Conservation (phyloP, 306 rosid species). For the Canavalia gladiata region DNA sequence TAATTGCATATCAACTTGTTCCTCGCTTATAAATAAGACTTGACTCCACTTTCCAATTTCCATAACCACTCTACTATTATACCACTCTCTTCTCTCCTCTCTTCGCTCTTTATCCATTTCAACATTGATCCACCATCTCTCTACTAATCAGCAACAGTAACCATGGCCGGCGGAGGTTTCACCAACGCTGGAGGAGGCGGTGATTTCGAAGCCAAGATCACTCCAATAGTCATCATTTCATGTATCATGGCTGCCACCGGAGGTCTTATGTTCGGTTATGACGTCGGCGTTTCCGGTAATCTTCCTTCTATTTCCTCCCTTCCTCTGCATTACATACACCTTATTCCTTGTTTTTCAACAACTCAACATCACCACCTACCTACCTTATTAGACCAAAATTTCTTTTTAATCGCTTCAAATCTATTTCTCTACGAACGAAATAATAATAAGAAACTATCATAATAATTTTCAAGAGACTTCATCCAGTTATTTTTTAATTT, state of each 20-base stretch:
- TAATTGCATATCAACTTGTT: not conserved
- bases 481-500: too few species aligned
- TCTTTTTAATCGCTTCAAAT: too few species aligned
- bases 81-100: not conserved
- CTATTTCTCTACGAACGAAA: too few species aligned
- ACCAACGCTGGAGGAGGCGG: slow-evolving; percentile 31
- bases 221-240: slow-evolving; percentile 75
- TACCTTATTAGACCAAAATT: not conserved
- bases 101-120: not conserved
- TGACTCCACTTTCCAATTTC: not conserved
- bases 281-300: slow-evolving; percentile 81
- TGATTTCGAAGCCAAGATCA: slow-evolving; percentile 81
- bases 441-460: too few species aligned
- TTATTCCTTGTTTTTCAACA: not conserved
- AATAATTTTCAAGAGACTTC: too few species aligned
- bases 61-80: not conserved
- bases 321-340: not conserved
- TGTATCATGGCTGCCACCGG: slow-evolving; percentile 88
- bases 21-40: slow-evolving; percentile 5
- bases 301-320: not conserved
- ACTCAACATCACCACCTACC: not conserved
- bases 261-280: slow-evolving; percentile 90
- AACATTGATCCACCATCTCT: too few species aligned
- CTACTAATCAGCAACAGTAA: not conserved
- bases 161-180: slow-evolving; percentile 75